These are phyloP conservation scores for Moringa oleifera DNA, from an alignment of 345 rosid genomes.

Conservation along the genomic window DNA sequence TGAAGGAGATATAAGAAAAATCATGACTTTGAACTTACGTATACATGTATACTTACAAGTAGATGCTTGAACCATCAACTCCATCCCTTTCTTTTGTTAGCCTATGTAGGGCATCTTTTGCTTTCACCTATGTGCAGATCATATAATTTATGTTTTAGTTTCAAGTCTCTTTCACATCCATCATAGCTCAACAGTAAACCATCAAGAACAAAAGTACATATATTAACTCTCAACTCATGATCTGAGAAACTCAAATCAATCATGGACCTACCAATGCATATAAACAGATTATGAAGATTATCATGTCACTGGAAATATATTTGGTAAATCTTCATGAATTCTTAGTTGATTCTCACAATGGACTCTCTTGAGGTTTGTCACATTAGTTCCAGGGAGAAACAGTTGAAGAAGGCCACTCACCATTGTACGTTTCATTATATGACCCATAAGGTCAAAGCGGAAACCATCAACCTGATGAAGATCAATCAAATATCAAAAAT, in stretches of 20 bases:
- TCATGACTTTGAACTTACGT: conserved; percentile 40
- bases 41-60: too few species aligned
- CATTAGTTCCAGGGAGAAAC: neutral
- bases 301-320: neutral
- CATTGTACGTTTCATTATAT: conserved; percentile 86
- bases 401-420: conserved; percentile 37
- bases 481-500: conserved; percentile 15
- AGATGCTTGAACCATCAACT: conserved; percentile 72
- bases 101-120: conserved; percentile 53
- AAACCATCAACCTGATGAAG: conserved; percentile 89
- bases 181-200: neutral
- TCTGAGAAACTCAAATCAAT: neutral
- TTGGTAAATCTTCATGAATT: neutral
- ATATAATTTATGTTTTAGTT: conserved; percentile 2
- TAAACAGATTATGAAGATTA: too few species aligned
- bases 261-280: too few species aligned
- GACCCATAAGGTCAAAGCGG: conserved; percentile 98
- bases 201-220: conserved; percentile 4
- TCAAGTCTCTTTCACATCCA: neutral
- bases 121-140: conserved; percentile 54
- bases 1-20: neutral
- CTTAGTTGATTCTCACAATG: conserved; percentile 1
- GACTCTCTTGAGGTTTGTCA: neutral
- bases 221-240: neutral
- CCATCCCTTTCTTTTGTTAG: conserved; percentile 71